Evolutionary conservation across 371 early-diverging fungal species (phyloP).

Genomic region (Apophysomyces trapeziformis): DNA sequence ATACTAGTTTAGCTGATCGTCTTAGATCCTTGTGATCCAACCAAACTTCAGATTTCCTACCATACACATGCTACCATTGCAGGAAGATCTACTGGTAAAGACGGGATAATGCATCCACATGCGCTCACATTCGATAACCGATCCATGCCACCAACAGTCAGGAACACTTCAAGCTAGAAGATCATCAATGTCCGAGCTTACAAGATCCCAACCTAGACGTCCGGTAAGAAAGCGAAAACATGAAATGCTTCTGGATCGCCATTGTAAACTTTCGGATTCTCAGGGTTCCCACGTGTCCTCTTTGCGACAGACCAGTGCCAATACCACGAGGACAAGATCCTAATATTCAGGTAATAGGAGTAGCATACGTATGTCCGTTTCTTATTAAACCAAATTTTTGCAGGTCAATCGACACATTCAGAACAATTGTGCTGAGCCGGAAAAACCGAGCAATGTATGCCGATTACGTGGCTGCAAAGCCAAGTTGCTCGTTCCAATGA

Average conservation of each 20-base stretch:
- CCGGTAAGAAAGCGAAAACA: slow-evolving; percentile 29
- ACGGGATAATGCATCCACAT: background rate
- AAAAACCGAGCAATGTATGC: slow-evolving; percentile 61
- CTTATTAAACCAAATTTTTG: background rate
- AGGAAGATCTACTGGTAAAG: slow-evolving; percentile 59
- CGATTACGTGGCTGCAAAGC: slow-evolving; percentile 57
- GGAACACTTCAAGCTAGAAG: slow-evolving; percentile 65
- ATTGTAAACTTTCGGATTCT: background rate
- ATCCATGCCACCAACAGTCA: slow-evolving; percentile 35
- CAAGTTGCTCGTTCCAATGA: slow-evolving; percentile 59
- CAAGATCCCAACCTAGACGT: slow-evolving; percentile 53
- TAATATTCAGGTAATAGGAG: slow-evolving; percentile 51
- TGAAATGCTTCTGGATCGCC: background rate
- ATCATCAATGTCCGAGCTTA: slow-evolving; percentile 55
- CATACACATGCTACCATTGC: slow-evolving; percentile 62
- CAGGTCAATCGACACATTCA: slow-evolving; percentile 67
- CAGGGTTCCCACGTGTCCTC: slow-evolving; percentile 66
- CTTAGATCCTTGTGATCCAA: background rate
- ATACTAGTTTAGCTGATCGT: background rate
- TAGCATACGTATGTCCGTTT: background rate
- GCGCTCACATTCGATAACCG: background rate
- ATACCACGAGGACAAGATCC: slow-evolving; percentile 65
- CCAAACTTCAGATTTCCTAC: slow-evolving; percentile 54
- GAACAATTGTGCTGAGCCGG: slow-evolving; percentile 57
- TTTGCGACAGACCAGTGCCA: slow-evolving; percentile 70